Base-by-base conservation (phyloP, 2,329 filamentous ascomycete species). In the Paracamarosporium sp. region DNA sequence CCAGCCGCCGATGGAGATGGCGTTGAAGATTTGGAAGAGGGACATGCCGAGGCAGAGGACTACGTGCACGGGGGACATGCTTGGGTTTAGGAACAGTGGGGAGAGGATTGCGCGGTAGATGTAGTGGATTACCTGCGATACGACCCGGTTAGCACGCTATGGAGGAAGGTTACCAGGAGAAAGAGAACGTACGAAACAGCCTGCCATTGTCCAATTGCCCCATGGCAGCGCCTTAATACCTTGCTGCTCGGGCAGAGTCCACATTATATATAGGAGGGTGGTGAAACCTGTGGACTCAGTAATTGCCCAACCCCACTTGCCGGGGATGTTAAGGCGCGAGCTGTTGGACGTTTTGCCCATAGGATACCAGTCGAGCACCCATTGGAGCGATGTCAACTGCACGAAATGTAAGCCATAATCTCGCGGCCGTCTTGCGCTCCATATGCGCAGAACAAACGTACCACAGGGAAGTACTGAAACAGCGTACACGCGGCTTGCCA, bases 301-400 rank as follows among this genome's bases (percentile, higher is more conserved):
- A 2, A 88, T 85, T 55, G 90, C 84, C 95, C 95, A 99, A 56
- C 87, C 93, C 62, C 92, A 81, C 67, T 91, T 91, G 60, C 95
- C 95, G 1, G 93, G 91, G n/a, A 98, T 77, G 78, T 99, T 99
- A 73, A 95, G 81, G 12, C 80, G 80, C 67, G 90, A 93, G 3
- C 83, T 72, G 17, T 88, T 84, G 3, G 92, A 96, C 2, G 93
- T 97, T 79, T 98, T 98, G 75, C 95, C 95, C 81, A 94, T 92
- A 50, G 91, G 91, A 76, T 97, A 95, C 85, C 87, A 97, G 54
- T 86, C 84, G 55, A 88, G 57, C 15, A 76, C 17, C 89, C 90
- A 96, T 86, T 97, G 93, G 22, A 86, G 50, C 1, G 87, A 84
- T 0, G 88, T 88, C 62, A 92, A 71, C 92, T 96, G 44, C 25